Percentiles rank a stretch among this genome's conserved stretches.
Evolutionary conservation across 1,139 yeast genomes (phyloP).

Genomic region (Saccharomyces hybrid): DNA sequence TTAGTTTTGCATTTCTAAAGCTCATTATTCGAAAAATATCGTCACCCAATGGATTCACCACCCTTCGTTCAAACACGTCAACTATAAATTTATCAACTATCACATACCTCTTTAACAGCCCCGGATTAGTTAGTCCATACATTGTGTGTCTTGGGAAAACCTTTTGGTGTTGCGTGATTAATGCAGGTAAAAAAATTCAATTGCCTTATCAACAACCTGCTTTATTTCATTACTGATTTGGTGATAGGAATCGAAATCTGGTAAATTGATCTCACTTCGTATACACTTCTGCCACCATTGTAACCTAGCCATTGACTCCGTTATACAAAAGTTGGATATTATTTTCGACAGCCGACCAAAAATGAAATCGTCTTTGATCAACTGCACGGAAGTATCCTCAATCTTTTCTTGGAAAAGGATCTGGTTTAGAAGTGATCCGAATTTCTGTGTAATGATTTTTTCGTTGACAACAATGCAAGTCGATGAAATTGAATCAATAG

Average conservation of each 20-base stretch:
- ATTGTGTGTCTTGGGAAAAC: background rate
- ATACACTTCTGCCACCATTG: background rate
- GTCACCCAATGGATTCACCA: background rate
- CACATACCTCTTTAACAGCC: background rate
- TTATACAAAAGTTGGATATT: background rate
- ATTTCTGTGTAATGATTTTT: background rate
- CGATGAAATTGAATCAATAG: background rate
- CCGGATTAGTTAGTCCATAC: background rate
- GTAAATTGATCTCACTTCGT: background rate
- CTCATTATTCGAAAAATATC: background rate
- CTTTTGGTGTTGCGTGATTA: background rate
- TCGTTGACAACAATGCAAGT: background rate
- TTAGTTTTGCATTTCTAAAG: background rate
- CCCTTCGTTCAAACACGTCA: background rate
- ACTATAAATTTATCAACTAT: background rate
- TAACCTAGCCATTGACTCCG: background rate
- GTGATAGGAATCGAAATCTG: background rate
- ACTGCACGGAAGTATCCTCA: background rate
- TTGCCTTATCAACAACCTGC: background rate
- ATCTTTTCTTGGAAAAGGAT: background rate
- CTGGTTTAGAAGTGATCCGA: background rate
- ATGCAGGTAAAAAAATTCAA: background rate
- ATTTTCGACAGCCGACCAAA: background rate
- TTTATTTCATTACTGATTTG: background rate
- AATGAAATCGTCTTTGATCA: background rate